Conservation (phyloP, 768 basidiomycete genomes). For the Termitomyces sp. region DNA sequence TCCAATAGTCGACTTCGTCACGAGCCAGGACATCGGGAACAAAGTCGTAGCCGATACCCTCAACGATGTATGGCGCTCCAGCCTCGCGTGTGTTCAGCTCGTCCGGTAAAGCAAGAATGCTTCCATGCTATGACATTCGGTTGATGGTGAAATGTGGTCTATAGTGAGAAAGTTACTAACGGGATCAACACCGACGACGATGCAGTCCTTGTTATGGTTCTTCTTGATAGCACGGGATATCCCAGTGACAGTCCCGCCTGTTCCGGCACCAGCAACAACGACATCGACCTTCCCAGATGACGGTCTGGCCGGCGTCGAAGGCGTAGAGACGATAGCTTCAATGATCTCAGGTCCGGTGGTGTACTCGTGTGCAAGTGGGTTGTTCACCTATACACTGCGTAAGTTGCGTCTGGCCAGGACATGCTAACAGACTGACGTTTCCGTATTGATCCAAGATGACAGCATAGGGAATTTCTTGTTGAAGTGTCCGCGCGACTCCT, state of each 20-base stretch:
- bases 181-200: slow-evolving; percentile 88
- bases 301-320: slow-evolving; percentile 47
- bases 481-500: slow-evolving; percentile 82
- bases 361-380: slow-evolving; percentile 87
- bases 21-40: slow-evolving; percentile 83
- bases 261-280: slow-evolving; percentile 84
- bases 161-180: slow-evolving; percentile 33
- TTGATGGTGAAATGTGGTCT: neutral
- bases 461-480: slow-evolving; percentile 72
- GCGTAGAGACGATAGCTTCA: slow-evolving; percentile 63
- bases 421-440: slow-evolving; percentile 41
- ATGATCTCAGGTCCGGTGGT: slow-evolving; percentile 93
- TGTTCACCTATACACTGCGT: slow-evolving; percentile 50
- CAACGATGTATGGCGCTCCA: slow-evolving; percentile 66
- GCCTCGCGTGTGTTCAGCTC: slow-evolving; percentile 48
- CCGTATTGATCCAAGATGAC: slow-evolving; percentile 93
- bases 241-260: slow-evolving; percentile 94
- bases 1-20: slow-evolving; percentile 68
- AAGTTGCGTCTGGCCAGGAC: slow-evolving; percentile 1
- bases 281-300: slow-evolving; percentile 78
- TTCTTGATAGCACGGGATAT: slow-evolving; percentile 76
- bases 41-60: slow-evolving; percentile 98
- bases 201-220: slow-evolving; percentile 63
- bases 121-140: slow-evolving; percentile 59
- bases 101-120: slow-evolving; percentile 75